phyloP scores from a whole-genome alignment of 345 rosid genomes.

The Dimocarpus longan region DNA sequence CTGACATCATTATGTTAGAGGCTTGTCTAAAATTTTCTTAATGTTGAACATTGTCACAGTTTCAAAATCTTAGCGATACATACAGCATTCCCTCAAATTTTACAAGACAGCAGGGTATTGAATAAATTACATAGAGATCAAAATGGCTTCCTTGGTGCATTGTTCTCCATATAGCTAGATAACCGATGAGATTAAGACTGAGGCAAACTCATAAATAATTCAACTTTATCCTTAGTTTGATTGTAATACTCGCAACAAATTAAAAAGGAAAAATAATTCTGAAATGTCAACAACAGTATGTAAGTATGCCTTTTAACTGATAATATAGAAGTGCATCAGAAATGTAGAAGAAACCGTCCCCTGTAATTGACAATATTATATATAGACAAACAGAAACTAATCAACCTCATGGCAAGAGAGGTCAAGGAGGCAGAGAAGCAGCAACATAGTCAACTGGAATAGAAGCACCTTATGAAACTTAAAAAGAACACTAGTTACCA shows the following conservation, averaged over 20 bases:
- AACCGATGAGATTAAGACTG: neutral
- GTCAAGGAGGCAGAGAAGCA: neutral
- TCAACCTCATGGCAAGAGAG: neutral
- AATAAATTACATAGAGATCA: neutral
- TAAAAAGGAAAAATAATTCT: neutral
- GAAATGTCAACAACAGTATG: neutral
- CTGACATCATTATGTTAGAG: neutral
- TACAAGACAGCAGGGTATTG: neutral
- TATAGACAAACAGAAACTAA: neutral
- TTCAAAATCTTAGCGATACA: neutral
- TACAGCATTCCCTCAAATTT: neutral
- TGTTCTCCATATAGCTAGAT: neutral
- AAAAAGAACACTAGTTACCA: neutral
- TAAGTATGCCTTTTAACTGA: neutral
- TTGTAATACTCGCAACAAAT: neutral
- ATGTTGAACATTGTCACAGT: neutral
- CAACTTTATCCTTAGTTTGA: neutral
- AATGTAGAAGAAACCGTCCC: neutral
- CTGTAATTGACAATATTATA: neutral
- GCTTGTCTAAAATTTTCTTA: neutral
- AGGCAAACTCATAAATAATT: neutral
- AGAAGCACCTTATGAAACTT: neutral
- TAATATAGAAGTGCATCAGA: neutral
- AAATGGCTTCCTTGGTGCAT: neutral
- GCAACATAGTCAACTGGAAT: neutral